Percentiles rank a stretch among this genome's conserved stretches.
phyloP scores from a whole-genome alignment of 2,329 filamentous ascomycete species.

The Aureobasidium subglaciale region DNA sequence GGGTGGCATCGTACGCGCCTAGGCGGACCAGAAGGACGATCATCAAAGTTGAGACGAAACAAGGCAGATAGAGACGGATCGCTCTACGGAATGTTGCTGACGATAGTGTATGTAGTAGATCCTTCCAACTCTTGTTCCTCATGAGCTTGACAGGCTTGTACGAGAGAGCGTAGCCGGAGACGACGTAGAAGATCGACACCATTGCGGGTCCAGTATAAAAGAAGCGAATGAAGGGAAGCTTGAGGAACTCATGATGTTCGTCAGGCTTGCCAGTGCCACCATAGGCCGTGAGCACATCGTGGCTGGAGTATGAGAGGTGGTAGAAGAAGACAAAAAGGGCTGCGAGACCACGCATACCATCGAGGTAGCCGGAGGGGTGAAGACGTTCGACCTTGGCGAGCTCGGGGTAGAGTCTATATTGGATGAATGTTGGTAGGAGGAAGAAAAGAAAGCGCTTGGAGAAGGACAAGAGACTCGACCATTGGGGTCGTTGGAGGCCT shows the following conservation, averaged over 20 bases:
- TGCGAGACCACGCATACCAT: constrained; percentile 21
- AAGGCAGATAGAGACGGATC: constrained; percentile 22
- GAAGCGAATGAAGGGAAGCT: constrained; percentile 49
- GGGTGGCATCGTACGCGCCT: constrained; percentile 16
- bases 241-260: constrained; percentile 26
- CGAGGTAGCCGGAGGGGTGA: constrained; percentile 21
- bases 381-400: not conserved
- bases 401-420: not conserved
- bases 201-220: constrained; percentile 50
- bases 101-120: constrained; percentile 20
- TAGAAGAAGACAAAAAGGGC: constrained; percentile 22
- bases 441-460: constrained; percentile 6
- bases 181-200: constrained; percentile 56
- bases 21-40: constrained; percentile 15
- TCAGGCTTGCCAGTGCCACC: constrained; percentile 16
- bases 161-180: constrained; percentile 55
- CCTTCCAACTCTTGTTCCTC: constrained; percentile 23
- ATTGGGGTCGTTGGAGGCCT: not conserved
- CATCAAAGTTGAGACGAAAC: constrained; percentile 19
- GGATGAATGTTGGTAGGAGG: constrained; percentile 9
- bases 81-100: constrained; percentile 21
- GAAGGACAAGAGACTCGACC: not conserved
- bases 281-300: constrained; percentile 17
- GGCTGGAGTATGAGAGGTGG: constrained; percentile 16
- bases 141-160: constrained; percentile 30